Percentiles rank a stretch among this genome's conserved stretches.
Conservation (phyloP, 352 stramenopile species). For the Phytophthora cryptogea region DNA sequence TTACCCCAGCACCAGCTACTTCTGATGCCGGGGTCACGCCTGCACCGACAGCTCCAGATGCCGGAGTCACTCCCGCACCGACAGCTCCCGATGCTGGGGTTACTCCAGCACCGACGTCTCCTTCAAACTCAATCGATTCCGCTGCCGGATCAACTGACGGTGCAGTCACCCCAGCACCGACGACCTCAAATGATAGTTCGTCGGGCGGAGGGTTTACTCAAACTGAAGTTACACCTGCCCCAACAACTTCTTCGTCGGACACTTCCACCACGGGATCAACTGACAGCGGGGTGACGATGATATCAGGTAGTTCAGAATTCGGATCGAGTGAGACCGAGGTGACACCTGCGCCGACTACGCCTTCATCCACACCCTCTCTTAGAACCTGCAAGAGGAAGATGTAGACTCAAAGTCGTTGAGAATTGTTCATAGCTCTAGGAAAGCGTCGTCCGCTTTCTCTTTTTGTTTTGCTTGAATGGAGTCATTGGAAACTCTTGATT, state of each 20-base stretch:
- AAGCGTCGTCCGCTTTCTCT: slow-evolving; percentile 13
- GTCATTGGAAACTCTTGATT: slow-evolving; percentile 22
- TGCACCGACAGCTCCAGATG: slow-evolving; percentile 1
- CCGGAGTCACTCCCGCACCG: slow-evolving; percentile 3
- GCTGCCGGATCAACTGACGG: neutral
- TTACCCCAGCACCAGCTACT: neutral
- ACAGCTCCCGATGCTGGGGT: slow-evolving; percentile 3
- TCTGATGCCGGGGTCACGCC: slow-evolving; percentile 1
- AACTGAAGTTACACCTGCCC: neutral
- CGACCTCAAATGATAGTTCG: neutral
- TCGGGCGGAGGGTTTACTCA: slow-evolving; percentile 3
- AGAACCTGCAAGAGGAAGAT: slow-evolving; percentile 17
- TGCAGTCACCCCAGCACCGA: slow-evolving; percentile 3
- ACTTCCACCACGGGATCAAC: slow-evolving; percentile 2
- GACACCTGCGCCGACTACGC: slow-evolving; percentile 4
- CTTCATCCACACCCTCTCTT: neutral
- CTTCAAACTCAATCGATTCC: slow-evolving; percentile 1
- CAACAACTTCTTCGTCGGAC: neutral
- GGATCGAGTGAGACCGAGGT: neutral
- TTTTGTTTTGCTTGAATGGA: slow-evolving; percentile 17
- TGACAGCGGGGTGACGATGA: neutral
- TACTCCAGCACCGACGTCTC: neutral
- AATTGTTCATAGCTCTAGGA: slow-evolving; percentile 10
- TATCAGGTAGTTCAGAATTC: too few species aligned
- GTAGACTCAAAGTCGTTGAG: slow-evolving; percentile 24